phyloP scores from a whole-genome alignment of 768 basidiomycete species.

The Tricholoma matsutake region DNA sequence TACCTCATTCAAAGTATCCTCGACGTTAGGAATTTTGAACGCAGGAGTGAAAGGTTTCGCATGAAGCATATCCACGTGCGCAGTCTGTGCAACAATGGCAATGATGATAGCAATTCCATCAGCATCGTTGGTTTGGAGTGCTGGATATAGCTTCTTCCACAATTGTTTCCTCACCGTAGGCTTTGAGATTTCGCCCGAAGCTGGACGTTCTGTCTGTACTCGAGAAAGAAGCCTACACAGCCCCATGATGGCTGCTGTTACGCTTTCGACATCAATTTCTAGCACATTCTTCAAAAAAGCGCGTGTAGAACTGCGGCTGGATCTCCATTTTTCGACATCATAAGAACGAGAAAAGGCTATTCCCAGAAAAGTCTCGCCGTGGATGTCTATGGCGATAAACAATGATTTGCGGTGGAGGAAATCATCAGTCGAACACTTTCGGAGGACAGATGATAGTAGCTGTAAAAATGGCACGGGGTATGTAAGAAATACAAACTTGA shows the following conservation, averaged over 20 bases:
- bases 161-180: constrained; percentile 50
- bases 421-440: constrained; percentile 17
- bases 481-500: not conserved
- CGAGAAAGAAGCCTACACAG: constrained; percentile 30
- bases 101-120: constrained; percentile 60
- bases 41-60: constrained; percentile 43
- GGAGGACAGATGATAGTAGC: constrained; percentile 31
- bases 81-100: constrained; percentile 50
- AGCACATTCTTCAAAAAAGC: constrained; percentile 33
- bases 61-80: constrained; percentile 66
- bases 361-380: constrained; percentile 34
- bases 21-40: constrained; percentile 27
- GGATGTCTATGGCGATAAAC: constrained; percentile 35
- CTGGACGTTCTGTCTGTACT: constrained; percentile 11
- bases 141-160: constrained; percentile 68
- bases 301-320: constrained; percentile 32
- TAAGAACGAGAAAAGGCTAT: constrained; percentile 37
- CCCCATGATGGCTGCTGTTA: constrained; percentile 27
- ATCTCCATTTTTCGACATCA: constrained; percentile 31
- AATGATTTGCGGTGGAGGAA: constrained; percentile 20
- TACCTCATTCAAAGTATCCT: constrained; percentile 46
- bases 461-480: constrained; percentile 6
- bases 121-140: constrained; percentile 54
- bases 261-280: constrained; percentile 28
- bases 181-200: constrained; percentile 25